Conservation (phyloP, 805 yeast species). For the Scheffersomyces spartinae region DNA sequence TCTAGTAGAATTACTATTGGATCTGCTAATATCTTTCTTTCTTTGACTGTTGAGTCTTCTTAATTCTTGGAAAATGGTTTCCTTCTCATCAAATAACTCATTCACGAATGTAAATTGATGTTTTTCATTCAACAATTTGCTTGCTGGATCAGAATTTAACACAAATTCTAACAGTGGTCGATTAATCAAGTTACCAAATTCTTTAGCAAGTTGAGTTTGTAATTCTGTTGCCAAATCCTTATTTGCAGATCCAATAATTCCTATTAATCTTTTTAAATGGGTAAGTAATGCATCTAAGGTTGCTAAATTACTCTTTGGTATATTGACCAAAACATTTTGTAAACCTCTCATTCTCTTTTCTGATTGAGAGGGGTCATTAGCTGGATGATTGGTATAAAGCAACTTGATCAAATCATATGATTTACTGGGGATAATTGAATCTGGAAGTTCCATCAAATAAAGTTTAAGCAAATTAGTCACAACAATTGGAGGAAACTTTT, state of each 20-base stretch:
- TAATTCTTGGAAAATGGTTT: slow-evolving; percentile 54
- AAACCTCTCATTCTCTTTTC: slow-evolving; percentile 47
- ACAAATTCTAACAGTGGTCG: slow-evolving; percentile 29
- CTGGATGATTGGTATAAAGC: slow-evolving; percentile 39
- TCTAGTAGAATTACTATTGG: background rate
- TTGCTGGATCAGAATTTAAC: slow-evolving; percentile 9
- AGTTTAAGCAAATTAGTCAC: slow-evolving; percentile 61
- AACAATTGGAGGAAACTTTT: slow-evolving; percentile 37
- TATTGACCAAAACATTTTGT: slow-evolving; percentile 51
- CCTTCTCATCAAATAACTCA: slow-evolving; percentile 52
- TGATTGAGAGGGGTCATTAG: slow-evolving; percentile 23
- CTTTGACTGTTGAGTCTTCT: slow-evolving; percentile 19
- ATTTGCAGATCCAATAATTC: slow-evolving; percentile 31
- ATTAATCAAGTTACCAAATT: slow-evolving; percentile 51
- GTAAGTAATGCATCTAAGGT: slow-evolving; percentile 72
- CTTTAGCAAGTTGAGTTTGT: slow-evolving; percentile 46
- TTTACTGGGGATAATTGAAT: slow-evolving; percentile 54
- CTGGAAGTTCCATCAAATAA: slow-evolving; percentile 71
- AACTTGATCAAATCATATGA: slow-evolving; percentile 59
- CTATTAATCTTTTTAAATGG: slow-evolving; percentile 56
- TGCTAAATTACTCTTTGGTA: slow-evolving; percentile 63
- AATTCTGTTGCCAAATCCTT: slow-evolving; percentile 20
- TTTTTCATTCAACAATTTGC: slow-evolving; percentile 36
- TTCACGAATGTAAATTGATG: slow-evolving; percentile 46
- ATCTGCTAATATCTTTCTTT: too few relatives aligned